phyloP scores from a whole-genome alignment of 768 basidiomycete genomes.

The Imleria badia region DNA sequence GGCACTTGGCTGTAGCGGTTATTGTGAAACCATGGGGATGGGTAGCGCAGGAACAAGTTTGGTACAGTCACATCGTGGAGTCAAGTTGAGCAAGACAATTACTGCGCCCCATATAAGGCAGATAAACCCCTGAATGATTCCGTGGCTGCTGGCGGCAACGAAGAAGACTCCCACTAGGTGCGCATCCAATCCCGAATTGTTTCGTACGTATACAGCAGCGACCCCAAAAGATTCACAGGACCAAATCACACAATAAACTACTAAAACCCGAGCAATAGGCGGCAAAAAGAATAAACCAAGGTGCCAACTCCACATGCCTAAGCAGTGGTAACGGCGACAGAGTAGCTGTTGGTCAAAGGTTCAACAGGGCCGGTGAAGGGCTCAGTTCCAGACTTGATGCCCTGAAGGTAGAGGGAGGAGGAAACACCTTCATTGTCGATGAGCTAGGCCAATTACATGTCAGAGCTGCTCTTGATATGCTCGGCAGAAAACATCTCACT shows the following conservation, averaged over 20 bases:
- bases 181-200: neutral
- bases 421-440: slow-evolving; percentile 47
- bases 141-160: neutral
- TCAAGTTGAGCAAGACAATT: slow-evolving; percentile 24
- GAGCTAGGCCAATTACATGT: slow-evolving; percentile 41
- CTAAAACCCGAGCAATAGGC: neutral
- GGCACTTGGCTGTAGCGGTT: slow-evolving; percentile 12
- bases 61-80: slow-evolving; percentile 2
- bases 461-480: neutral
- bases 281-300: neutral
- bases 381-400: slow-evolving; percentile 56
- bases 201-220: no score
- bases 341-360: slow-evolving; percentile 42
- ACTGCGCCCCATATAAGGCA: slow-evolving; percentile 4
- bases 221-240: no score
- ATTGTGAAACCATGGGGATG: slow-evolving; percentile 34
- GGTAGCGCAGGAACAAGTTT: slow-evolving; percentile 3
- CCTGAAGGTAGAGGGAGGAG: slow-evolving; percentile 48
- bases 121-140: slow-evolving; percentile 12
- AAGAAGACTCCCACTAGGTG: neutral
- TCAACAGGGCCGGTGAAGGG: slow-evolving; percentile 51
- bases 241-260: neutral
- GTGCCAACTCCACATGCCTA: neutral
- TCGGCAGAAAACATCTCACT: slow-evolving; percentile 32
- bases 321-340: slow-evolving; percentile 34